These are phyloP conservation scores for Termitomyces heimii DNA, from an alignment of 768 basidiomycete species.

Conservation along the genomic window DNA sequence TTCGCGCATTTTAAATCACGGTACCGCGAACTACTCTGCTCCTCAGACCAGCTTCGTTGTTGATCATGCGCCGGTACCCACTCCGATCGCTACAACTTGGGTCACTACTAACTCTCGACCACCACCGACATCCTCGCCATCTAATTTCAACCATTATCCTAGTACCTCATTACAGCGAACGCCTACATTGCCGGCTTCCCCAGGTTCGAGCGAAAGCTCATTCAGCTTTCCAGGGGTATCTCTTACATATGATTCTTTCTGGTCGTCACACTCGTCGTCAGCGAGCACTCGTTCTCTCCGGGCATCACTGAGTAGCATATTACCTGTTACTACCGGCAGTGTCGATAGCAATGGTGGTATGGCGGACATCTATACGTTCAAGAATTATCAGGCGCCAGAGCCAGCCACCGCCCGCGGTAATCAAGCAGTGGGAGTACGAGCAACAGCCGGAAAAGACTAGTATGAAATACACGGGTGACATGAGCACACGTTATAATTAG, in stretches of 20 bases:
- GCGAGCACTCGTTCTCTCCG: slow-evolving; percentile 15
- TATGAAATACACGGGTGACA: neutral
- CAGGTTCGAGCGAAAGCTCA: slow-evolving; percentile 14
- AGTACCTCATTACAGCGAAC: slow-evolving; percentile 6
- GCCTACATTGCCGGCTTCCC: slow-evolving; percentile 6
- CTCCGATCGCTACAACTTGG: slow-evolving; percentile 7
- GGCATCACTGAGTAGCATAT: slow-evolving; percentile 7
- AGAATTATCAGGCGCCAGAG: neutral
- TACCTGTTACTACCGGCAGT: neutral
- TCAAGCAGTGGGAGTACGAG: neutral
- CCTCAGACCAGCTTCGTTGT: neutral
- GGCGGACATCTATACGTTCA: neutral
- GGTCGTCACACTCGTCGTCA: slow-evolving; percentile 44
- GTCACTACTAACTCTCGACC: neutral
- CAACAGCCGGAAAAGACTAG: slow-evolving; percentile 4
- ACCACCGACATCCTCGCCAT: slow-evolving; percentile 2
- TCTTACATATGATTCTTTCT: slow-evolving; percentile 59
- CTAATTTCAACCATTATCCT: slow-evolving; percentile 10
- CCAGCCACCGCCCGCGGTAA: neutral
- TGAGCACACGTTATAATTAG: neutral
- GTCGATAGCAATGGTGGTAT: neutral
- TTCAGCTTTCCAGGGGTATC: slow-evolving; percentile 24
- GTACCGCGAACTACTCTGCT: neutral
- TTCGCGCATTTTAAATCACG: neutral
- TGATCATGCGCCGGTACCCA: neutral